Evolutionary conservation across 345 rosid genomes (phyloP), one percentile per base, ranked within the genome.

Genomic region (Lumnitzera racemosa): DNA sequence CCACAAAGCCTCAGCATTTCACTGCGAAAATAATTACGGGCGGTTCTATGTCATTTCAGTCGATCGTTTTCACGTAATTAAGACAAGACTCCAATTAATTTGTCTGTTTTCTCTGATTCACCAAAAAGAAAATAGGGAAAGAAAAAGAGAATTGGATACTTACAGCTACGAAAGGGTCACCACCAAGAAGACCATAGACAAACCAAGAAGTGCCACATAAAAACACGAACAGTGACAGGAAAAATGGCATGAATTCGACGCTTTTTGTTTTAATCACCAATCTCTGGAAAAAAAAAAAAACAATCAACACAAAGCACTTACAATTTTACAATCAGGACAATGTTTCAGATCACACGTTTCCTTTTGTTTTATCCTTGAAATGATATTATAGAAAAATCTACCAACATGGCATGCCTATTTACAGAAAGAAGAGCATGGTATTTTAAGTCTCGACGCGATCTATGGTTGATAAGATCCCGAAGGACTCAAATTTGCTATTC

Each of bases 201-300:
- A 94, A 90, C 97, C 97, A 94, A 3, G 97, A 90, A 54, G 99
- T 94, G 66, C 99, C 99, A 41, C 97, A 94, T 0, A 94, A 70
- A 81, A 94, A 94, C 10, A 83, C 96, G 53, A 90, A 90, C 41
- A 94, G 80, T 52, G 99, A 94, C 63, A 94, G 64, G 74, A 94
- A 90, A 74, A 94, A 94, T 41, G 99, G 96, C 99, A 94, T 90
- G 74, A 25, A 94, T 81, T 94, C 99, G 70, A 94, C 99, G 58
- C 97, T 90, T 77, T 86, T 84, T 0, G 97, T 94, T 66, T 81
- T 86, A 54, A 90, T 70, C 80, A 94, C 99, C 79, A 76, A n/a
- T 62, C 96, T 86, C 99, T 94, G 86, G 66, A 72, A 2, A 46
- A 36, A 2, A 2, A 13, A 3, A 2, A 23, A 20, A 20, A 12